Conservation (phyloP, 441 rosid species). For the Dalechampia spathulata region DNA sequence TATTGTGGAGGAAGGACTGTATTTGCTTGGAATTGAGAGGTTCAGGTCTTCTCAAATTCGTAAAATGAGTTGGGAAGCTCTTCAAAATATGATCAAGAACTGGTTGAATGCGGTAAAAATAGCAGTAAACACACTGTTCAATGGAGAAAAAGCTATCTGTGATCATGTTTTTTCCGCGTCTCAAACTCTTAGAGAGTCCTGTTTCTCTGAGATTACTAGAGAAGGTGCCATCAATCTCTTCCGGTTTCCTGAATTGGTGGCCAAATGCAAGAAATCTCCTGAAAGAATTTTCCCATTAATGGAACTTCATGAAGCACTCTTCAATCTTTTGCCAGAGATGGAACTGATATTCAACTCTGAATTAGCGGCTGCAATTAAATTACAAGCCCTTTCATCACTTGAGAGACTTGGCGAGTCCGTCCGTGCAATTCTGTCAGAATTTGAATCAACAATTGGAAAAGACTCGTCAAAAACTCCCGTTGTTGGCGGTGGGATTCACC, state of each 20-base stretch:
- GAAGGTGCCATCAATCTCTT: slow-evolving; percentile 51
- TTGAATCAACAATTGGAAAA: slow-evolving; percentile 52
- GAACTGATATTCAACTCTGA: slow-evolving; percentile 47
- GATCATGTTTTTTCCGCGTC: slow-evolving; percentile 51
- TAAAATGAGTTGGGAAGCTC: slow-evolving; percentile 47
- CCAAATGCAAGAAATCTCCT: slow-evolving; percentile 42
- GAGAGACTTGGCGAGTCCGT: slow-evolving; percentile 44
- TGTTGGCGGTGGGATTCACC: slow-evolving; percentile 74
- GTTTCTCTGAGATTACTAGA: slow-evolving; percentile 48
- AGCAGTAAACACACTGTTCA: slow-evolving; percentile 40
- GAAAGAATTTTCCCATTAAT: slow-evolving; percentile 56
- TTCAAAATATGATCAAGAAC: slow-evolving; percentile 40
- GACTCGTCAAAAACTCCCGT: slow-evolving; percentile 47
- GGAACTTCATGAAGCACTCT: slow-evolving; percentile 54
- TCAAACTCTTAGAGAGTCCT: slow-evolving; percentile 33
- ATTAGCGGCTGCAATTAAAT: slow-evolving; percentile 34
- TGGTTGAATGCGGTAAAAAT: slow-evolving; percentile 46
- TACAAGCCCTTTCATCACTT: slow-evolving; percentile 43
- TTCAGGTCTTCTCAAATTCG: slow-evolving; percentile 31
- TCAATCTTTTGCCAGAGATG: slow-evolving; percentile 41
- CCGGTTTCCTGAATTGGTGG: slow-evolving; percentile 46
- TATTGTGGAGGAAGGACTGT: slow-evolving; percentile 40
- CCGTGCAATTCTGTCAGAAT: slow-evolving; percentile 42
- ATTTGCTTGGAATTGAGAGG: slow-evolving; percentile 41
- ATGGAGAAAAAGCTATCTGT: slow-evolving; percentile 55